phyloP scores from a whole-genome alignment of 208 protist genomes.

The Leishmania tarentolae region DNA sequence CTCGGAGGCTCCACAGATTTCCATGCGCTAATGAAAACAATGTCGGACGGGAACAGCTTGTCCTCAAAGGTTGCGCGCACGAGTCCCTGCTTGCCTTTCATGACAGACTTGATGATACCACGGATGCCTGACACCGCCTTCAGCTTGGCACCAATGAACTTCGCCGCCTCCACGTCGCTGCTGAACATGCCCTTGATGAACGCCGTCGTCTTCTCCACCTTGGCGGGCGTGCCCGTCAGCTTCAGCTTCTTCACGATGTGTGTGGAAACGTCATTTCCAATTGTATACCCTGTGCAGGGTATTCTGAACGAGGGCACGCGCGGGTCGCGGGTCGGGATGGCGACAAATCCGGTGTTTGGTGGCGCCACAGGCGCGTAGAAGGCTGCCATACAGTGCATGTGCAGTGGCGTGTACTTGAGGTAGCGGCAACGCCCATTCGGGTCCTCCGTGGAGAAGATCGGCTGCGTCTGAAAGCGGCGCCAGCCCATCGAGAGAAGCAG shows the following conservation, averaged over 20 bases:
- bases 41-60: conserved; percentile 98
- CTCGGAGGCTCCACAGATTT: conserved; percentile 93
- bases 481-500: conserved; percentile 99
- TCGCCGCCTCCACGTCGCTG: conserved; percentile 94
- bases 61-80: conserved; percentile 99
- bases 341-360: conserved; percentile 96
- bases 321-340: conserved; percentile 82
- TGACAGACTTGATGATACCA: conserved; percentile 98
- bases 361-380: conserved; percentile 98
- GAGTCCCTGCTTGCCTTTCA: conserved; percentile 91
- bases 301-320: conserved; percentile 92
- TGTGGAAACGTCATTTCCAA: conserved; percentile 95
- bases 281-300: conserved; percentile 95
- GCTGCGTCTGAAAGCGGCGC: conserved; percentile 98
- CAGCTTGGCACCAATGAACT: conserved; percentile 98
- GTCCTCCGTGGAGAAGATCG: conserved; percentile 95
- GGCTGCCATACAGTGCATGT: conserved; percentile 98
- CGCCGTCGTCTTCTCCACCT: conserved; percentile 98
- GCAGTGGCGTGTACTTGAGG: conserved; percentile 99
- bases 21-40: conserved; percentile 99
- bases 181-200: conserved; percentile 98
- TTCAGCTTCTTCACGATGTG: conserved; percentile 99
- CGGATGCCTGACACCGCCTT: conserved; percentile 98
- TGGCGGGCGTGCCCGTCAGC: conserved; percentile 96
- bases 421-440: conserved; percentile 95